Evolutionary conservation across 768 basidiomycete species (phyloP).

Genomic region (Thelephora ganbajun): DNA sequence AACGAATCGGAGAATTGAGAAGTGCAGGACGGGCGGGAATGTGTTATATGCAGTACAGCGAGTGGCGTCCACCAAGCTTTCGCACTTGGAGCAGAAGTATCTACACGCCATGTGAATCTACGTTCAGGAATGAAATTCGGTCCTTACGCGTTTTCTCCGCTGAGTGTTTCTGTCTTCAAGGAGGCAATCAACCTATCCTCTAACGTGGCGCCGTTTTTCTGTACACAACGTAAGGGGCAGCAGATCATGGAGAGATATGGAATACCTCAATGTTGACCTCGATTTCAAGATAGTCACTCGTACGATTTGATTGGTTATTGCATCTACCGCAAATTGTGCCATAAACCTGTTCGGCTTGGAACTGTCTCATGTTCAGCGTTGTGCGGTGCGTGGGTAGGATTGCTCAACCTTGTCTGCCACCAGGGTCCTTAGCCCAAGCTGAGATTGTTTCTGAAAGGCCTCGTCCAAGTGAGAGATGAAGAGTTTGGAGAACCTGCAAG

Average conservation of each 20-base stretch:
- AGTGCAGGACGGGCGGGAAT: constrained; percentile 81
- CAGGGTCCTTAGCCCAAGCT: constrained; percentile 47
- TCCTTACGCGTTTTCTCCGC: constrained; percentile 73
- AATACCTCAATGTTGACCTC: constrained; percentile 72
- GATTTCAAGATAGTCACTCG: constrained; percentile 72
- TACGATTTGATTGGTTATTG: constrained; percentile 48
- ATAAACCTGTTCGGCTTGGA: constrained; percentile 77
- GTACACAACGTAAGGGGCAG: background rate
- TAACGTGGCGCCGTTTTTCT: constrained; percentile 55
- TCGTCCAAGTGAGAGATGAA: constrained; percentile 82
- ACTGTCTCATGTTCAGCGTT: constrained; percentile 29
- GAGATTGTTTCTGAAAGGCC: constrained; percentile 75
- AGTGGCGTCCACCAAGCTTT: constrained; percentile 60
- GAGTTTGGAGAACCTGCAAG: constrained; percentile 75
- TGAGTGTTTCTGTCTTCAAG: constrained; percentile 56
- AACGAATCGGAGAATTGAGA: constrained; percentile 87
- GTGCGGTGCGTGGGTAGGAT: background rate
- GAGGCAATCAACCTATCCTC: constrained; percentile 58
- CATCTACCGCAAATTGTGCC: constrained; percentile 69
- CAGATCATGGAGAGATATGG: background rate
- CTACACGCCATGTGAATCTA: constrained; percentile 21
- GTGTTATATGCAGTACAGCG: constrained; percentile 56
- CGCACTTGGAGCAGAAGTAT: constrained; percentile 71
- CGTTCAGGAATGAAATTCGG: background rate
- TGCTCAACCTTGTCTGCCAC: constrained; percentile 54